Base-by-base conservation (phyloP, 2,329 filamentous ascomycete species). In the Zymoseptoria passerinii region DNA sequence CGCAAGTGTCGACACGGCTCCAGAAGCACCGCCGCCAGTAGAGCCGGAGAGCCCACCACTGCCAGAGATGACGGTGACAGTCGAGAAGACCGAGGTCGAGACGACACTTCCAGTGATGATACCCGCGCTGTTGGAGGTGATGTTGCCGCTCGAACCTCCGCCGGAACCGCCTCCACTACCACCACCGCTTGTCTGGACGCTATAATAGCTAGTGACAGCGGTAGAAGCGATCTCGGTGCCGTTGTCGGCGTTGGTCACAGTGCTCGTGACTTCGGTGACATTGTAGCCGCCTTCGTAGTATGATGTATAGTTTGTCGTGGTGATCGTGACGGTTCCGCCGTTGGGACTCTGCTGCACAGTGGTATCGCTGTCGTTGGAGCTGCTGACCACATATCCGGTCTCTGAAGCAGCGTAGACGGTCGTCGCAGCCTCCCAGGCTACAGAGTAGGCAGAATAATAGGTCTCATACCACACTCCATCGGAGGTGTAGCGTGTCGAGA, bases 401-500 rank as follows among this genome's bases (percentile, higher is more conserved):
- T 62, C 61, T 4, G 65, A 61, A 27, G 61, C 61, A 5, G 59
- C 64, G 27, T 66, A 67, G 8, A 68, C 63, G 1, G 68, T 69
- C 1, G 69, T 67, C 5, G 67, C 64, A 5, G 68, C 63, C 7
- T 65, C 57, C 68, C 69, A 72, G 16, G 65, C 64, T 10, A 64
- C 55, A 8, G 62, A 67, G 52, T 58, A 72, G 3, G 67, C 57
- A 10, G 63, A 68, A 55, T 64, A 71, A 58, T 69, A 71, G 7
- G 65, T 54, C 20, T 53, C 63, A 57, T 67, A 70, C 69, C 70
- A 71, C n/a, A 55, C 56, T 10, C 67, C 66, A 52, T 65, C 62
- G 16, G 53, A 28, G 16, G 60, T 65, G 53, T 58, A 59, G 56
- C 66, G 67, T 9, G 67, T 70, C 7, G 67, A 69, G 56, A 62